Evolutionary conservation across 1,284 basidiomycete species (phyloP).

Genomic region (Cryptococcus amylolentus): DNA sequence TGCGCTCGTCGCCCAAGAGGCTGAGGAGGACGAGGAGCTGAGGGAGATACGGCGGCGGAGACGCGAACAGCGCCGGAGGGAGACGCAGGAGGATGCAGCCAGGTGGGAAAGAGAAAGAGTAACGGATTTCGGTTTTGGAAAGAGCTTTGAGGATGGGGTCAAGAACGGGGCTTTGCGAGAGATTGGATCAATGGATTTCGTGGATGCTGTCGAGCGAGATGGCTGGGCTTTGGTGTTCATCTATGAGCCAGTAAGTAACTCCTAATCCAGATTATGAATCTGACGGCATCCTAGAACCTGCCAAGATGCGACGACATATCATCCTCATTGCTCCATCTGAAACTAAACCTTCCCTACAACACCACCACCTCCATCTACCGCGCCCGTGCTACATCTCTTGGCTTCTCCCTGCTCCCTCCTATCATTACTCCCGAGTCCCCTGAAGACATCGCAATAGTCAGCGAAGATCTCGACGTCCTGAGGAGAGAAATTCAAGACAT

Average conservation of each 20-base stretch:
- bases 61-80: constrained; percentile 10
- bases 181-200: constrained; percentile 35
- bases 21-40: constrained; percentile 12
- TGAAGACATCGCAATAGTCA: no score
- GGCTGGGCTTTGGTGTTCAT: constrained; percentile 44
- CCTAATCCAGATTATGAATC: neutral
- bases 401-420: constrained; percentile 37
- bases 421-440: no score
- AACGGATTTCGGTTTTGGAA: constrained; percentile 1
- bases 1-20: constrained; percentile 4
- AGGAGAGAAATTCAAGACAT: constrained; percentile 15
- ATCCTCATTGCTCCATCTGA: constrained; percentile 28
- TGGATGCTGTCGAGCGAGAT: constrained; percentile 37
- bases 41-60: constrained; percentile 13
- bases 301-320: constrained; percentile 36
- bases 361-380: constrained; percentile 20
- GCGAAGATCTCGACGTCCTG: constrained; percentile 7
- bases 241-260: constrained; percentile 44
- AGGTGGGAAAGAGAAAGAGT: constrained; percentile 1
- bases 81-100: constrained; percentile 10
- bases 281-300: constrained; percentile 24
- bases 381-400: constrained; percentile 37
- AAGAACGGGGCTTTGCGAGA: constrained; percentile 35
- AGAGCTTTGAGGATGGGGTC: constrained; percentile 5
- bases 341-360: constrained; percentile 17